Base-by-base conservation (phyloP, 1,284 basidiomycete species). In the Boletus sp. region DNA sequence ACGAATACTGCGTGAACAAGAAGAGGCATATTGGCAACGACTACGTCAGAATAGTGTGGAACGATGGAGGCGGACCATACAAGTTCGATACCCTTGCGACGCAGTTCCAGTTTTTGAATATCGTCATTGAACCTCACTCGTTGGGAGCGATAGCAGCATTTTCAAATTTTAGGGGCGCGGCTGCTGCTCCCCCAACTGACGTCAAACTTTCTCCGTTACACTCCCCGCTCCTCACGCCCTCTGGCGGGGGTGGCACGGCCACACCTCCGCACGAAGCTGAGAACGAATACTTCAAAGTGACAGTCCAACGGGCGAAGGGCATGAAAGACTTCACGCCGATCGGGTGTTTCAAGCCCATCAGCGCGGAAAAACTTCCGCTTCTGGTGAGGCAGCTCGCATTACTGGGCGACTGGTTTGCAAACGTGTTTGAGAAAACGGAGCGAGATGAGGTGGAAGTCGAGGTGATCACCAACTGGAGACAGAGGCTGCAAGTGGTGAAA, bases 21-120 rank as follows among this genome's bases (percentile, higher is more conserved):
- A 96, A 96, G 68, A 77, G 85, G 14, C 89, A 94, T 59, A 91
- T 97, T 45, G 94, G 94, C 26, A 98, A 98, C 67, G 94, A 96
- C 71, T 91, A 81, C 56, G 89, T 96, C 57, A 86, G 92, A 50
- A 94, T 99, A 61, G 82, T 99, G 48, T 99, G 93, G 86, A 99
- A 99, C 71, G 96, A 97, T 64, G 91, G 90, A 9, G 94, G 93
- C 16, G 62, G 69, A 27, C 82, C 87, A 4, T 99, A 97, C 68
- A 77, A 73, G 45, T 98, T 98, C 63, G 91, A 95, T 67, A 98
- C 94, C 19, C 75, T 97, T 53, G 71, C 80, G 22, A 96, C 94
- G 2, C 84, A 92, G 61, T 99, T 97, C 77, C 95, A 98, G 68
- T 97, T 95, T 65, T 84, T 98, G 65, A 99, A 98, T 68, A 93